Conservation (phyloP, 2,329 filamentous ascomycete genomes). For the Ascochyta fabae region DNA sequence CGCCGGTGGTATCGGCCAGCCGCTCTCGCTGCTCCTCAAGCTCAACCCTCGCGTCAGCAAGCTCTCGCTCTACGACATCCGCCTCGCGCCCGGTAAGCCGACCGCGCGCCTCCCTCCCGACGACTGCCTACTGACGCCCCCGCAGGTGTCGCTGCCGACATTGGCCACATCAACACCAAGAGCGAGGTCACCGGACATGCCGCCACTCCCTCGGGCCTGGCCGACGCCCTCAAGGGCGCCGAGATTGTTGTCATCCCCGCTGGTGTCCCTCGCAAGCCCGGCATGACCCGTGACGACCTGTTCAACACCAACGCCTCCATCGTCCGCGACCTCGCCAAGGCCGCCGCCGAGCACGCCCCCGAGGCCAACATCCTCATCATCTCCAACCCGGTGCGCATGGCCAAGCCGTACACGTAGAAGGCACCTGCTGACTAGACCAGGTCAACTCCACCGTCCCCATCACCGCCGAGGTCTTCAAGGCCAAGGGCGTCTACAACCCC, state of each 20-base stretch:
- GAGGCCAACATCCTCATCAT: slow-evolving; percentile 97
- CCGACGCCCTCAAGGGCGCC: slow-evolving; percentile 79
- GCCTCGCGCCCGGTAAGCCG: slow-evolving; percentile 82
- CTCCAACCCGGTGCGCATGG: slow-evolving; percentile 79
- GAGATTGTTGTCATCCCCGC: slow-evolving; percentile 98
- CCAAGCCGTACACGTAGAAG: neutral
- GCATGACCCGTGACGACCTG: slow-evolving; percentile 99
- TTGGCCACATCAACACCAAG: slow-evolving; percentile 99
- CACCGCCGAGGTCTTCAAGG: slow-evolving; percentile 95
- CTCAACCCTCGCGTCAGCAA: slow-evolving; percentile 93
- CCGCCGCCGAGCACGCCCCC: slow-evolving; percentile 83
- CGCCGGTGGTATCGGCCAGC: slow-evolving; percentile 97
- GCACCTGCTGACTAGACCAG: slow-evolving; percentile 44
- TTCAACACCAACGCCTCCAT: slow-evolving; percentile 99
- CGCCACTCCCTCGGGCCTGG: slow-evolving; percentile 75
- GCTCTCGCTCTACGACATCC: slow-evolving; percentile 97
- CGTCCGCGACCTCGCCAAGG: slow-evolving; percentile 97
- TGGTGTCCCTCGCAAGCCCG: slow-evolving; percentile 97
- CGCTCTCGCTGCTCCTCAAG: slow-evolving; percentile 97
- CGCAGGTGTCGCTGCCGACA: slow-evolving; percentile 93
- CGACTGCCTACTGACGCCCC: slow-evolving; percentile 26
- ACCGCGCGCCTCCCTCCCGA: neutral
- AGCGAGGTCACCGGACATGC: slow-evolving; percentile 91
- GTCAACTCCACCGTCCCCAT: slow-evolving; percentile 99
- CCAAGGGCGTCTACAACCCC: slow-evolving; percentile 94